A percentile compares a stretch with the other conserved stretches of the same genome.
phyloP scores from a whole-genome alignment of 805 yeast genomes.

The Lipomyces kockii region DNA sequence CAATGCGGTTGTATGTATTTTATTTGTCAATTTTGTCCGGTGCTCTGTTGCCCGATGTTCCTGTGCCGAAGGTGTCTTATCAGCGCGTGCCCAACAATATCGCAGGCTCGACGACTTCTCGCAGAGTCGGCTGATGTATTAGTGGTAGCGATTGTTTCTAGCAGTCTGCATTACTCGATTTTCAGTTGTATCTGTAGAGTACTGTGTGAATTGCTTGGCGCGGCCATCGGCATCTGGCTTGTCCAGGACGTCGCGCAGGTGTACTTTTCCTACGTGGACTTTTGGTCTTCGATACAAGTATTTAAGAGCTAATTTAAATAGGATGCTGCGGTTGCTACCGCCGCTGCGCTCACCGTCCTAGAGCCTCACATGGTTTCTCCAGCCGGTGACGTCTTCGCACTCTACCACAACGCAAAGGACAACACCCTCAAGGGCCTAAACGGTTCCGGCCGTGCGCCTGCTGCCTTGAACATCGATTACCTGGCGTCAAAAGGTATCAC shows the following conservation, averaged over 20 bases:
- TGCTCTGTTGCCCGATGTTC: neutral
- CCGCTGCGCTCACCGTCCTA: slow-evolving; percentile 46
- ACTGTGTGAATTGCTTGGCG: neutral
- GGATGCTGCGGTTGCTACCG: slow-evolving; percentile 52
- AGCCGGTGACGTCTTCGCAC: slow-evolving; percentile 57
- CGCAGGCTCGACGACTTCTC: neutral
- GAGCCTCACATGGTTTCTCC: slow-evolving; percentile 51
- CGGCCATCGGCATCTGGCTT: neutral
- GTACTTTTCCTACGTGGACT: neutral
- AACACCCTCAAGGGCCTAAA: slow-evolving; percentile 67
- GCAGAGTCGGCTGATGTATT: neutral
- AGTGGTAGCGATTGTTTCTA: neutral
- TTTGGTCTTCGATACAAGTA: neutral
- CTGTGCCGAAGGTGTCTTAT: neutral
- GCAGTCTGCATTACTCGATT: no score
- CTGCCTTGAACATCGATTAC: slow-evolving; percentile 54
- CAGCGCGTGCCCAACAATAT: neutral
- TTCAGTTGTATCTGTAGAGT: neutral
- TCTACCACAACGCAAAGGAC: slow-evolving; percentile 57
- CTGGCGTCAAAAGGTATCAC: slow-evolving; percentile 53
- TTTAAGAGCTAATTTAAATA: neutral
- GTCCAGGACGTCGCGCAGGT: no score
- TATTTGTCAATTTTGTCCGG: neutral
- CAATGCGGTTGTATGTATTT: slow-evolving; percentile 49
- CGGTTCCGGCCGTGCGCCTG: slow-evolving; percentile 76